Base-by-base conservation (phyloP, 176 grass and related monocot genomes). In the Elaeis guineensis region DNA sequence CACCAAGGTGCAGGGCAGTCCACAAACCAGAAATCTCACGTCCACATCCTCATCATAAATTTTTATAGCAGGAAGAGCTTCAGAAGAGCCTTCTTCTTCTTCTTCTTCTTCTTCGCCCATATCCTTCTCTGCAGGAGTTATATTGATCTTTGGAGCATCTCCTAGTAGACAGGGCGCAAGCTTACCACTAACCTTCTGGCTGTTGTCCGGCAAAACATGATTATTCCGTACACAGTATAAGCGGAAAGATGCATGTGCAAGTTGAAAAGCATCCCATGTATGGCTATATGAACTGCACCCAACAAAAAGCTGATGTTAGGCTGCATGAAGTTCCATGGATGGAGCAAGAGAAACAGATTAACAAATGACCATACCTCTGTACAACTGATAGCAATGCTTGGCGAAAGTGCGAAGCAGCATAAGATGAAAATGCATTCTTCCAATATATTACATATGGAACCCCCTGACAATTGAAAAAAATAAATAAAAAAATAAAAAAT, bases 381-480 rank as follows among this genome's bases (percentile, higher is more conserved):
- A 98, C 75, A 50, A 92, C 93, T 57, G 87, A 98, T 67, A 86
- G 69, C 77, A 98, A 74, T 4, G 93, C 87, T 76, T 92, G 82
- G 52, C 79, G 81, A 89, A 98, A 98, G 75, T 98, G 87, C 52
- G 93, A 92, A 60, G 87, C 87, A 23, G 93, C 71, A 76, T 89
- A 92, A 23, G 82, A 85, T 53, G 82, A 89, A 78, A 92, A 92
- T 61, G 81, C 77, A 78, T 80, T 98, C 76, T 81, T 83, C 93
- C 93, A 98, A 67, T 98, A 98, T 83, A 98, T 98, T 32, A 98
- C 93, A 25, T 98, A 98, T 30, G 87, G 93, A 19, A 98, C 83
- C 50, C 93, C 93, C 93, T 98, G 77, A 28, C 55, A 19, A 59
- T 30, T 24, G 5, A 55, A 32, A n/a, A n/a, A n/a, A n/a, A n/a